Percentiles rank a stretch among this genome's conserved stretches.
These are phyloP conservation scores for Trypanosoma avium DNA, from an alignment of 208 protist species.

Conservation along the genomic window DNA sequence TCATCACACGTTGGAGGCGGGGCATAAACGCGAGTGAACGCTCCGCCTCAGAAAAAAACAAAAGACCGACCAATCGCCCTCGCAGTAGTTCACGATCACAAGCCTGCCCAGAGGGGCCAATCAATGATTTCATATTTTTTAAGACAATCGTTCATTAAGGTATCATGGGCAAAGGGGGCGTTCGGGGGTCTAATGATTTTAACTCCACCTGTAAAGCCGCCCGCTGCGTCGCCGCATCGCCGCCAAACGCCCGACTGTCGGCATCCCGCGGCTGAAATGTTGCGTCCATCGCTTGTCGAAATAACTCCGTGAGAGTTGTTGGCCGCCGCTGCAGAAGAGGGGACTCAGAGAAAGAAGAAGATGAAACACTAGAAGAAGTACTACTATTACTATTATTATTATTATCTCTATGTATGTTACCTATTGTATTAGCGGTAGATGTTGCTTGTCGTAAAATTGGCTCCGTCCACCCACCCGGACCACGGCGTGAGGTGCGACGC, in stretches of 20 bases:
- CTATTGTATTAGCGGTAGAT: constrained; percentile 25
- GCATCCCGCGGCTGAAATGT: constrained; percentile 66
- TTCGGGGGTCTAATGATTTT: constrained; percentile 69
- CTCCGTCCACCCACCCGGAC: constrained; percentile 57
- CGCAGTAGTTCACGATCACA: constrained; percentile 52
- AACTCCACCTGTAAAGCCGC: constrained; percentile 68
- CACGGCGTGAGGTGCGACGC: constrained; percentile 58
- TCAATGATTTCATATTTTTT: constrained; percentile 57
- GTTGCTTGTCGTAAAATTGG: constrained; percentile 26
- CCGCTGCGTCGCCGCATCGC: constrained; percentile 54
- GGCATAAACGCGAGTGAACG: constrained; percentile 70
- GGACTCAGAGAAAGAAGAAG: too few relatives aligned
- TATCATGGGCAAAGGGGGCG: constrained; percentile 60
- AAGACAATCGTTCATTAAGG: constrained; percentile 63
- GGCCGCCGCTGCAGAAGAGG: constrained; percentile 31
- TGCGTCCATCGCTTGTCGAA: constrained; percentile 49
- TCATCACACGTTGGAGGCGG: constrained; percentile 44
- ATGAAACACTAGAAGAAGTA: too few relatives aligned
- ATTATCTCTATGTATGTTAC: too few relatives aligned
- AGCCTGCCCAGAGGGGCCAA: constrained; percentile 50
- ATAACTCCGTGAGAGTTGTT: constrained; percentile 50
- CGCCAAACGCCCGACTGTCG: constrained; percentile 65
- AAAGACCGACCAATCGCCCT: constrained; percentile 69
- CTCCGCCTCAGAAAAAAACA: constrained; percentile 83
- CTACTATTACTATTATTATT: too few relatives aligned